Evolutionary conservation across 2,329 filamentous ascomycete species (phyloP).

Genomic region (Xylaria sp.): DNA sequence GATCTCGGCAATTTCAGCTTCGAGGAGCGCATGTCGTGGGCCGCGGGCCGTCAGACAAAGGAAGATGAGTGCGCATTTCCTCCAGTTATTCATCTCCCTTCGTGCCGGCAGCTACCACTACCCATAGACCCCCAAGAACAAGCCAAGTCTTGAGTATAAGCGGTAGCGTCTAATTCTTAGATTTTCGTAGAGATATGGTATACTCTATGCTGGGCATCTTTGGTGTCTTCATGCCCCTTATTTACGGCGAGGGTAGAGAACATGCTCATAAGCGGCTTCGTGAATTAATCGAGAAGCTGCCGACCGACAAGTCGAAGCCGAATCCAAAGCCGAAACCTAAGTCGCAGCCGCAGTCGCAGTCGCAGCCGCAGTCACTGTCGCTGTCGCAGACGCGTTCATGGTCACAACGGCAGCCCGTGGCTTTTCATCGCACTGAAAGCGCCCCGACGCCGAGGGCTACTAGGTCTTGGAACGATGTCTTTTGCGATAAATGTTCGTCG

Average conservation of each 20-base stretch:
- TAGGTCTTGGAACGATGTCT: not conserved
- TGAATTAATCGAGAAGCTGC: not conserved
- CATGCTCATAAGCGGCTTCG: conserved; percentile 22
- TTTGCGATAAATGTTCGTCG: not conserved
- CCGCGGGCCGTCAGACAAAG: conserved; percentile 20
- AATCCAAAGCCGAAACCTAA: too few relatives aligned
- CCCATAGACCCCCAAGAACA: not conserved
- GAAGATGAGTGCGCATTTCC: not conserved
- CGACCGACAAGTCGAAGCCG: not conserved
- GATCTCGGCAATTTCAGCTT: not conserved
- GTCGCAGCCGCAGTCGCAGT: too few relatives aligned
- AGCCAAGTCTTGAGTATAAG: too few relatives aligned
- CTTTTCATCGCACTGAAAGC: not conserved
- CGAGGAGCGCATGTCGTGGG: conserved; percentile 17
- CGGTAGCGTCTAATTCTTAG: not conserved
- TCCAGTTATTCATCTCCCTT: not conserved
- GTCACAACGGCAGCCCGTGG: too few relatives aligned
- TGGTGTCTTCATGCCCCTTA: conserved; percentile 11
- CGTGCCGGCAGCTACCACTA: too few relatives aligned
- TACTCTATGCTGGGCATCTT: conserved; percentile 32
- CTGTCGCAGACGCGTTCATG: too few relatives aligned
- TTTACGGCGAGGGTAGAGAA: conserved; percentile 27
- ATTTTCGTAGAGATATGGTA: conserved; percentile 15
- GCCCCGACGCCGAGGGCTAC: not conserved
- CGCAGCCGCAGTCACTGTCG: too few relatives aligned